Base-by-base conservation (phyloP, 306 rosid genomes). In the Luffa acutangula region DNA sequence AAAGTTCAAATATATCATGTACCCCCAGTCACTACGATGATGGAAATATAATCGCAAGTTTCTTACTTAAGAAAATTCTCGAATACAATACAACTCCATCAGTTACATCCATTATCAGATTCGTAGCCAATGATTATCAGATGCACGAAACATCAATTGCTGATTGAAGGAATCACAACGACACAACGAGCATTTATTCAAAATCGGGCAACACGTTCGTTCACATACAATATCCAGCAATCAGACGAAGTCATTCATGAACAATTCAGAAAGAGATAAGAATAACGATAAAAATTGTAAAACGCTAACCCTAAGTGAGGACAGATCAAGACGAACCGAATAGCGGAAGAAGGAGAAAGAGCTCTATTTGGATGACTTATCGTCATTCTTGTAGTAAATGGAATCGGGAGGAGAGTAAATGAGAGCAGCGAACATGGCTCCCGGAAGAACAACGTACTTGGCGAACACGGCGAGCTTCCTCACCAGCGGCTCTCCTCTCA, bases 401-500 rank as follows among this genome's bases (percentile, higher is more conserved):
- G 76, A 81, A 80, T 75, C 73, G 3, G 87, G 89, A 64, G 87
- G 89, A 49, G 89, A 87, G 79, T 82, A 87, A 34, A 84, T 2
- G 37, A 80, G 77, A 45, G 87, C 80, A 1, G 89, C 84, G 2
- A 34, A 70, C 89, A 84, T 87, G 77, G 87, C 82, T 58, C 83
- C 83, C 2, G 87, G 89, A 58, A 87, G 71, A 78, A 87, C 81
- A 62, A 36, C 80, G 62, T 84, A 80, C 56, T 46, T 59, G 6
- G 87, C 80, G 66, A 82, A 39, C 42, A 43, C 14, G 6, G 87
- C 87, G 60, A 82, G 73, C 81, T 87, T 87, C 57, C 58, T 65
- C 76, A 82, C 73, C 85, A 87, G 63, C 25, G 86, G 87, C 59
- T 82, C 81, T 20, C 89, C 89, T 39, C 49, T 82, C 87, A 86